Base-by-base conservation (phyloP, 805 yeast species). In the Maudiozyma bulderi region DNA sequence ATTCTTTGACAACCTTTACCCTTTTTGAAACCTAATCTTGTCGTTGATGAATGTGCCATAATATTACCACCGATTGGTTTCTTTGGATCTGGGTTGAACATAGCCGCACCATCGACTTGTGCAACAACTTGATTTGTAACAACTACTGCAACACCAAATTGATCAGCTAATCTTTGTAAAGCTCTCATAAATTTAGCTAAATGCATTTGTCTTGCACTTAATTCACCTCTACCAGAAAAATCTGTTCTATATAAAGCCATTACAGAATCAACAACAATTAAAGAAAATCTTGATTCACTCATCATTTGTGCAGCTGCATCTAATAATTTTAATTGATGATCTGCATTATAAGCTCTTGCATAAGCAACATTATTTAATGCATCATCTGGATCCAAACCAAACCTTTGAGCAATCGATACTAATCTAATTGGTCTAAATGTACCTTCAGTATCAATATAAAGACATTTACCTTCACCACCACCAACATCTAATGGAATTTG, bases 21-120 rank as follows among this genome's bases (percentile, higher is more conserved):
- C 70, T 93, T 93, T 62, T 84, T 85, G 66, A 93, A 82, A 48
- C 86, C 84, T 51, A 93, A 75, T 60, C 99, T 78, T 2, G 99
- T 93, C 6, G 98, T 91, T 2, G 97, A 89, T 15, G 95, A 82
- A 66, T 93, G 99, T 0, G 98, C 99, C 65, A 93, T 84, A 58
- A 93, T 93, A 62, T 93, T 91, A 59, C 99, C 99, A 53, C 99
- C 99, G 57, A 93, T 91, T 14, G 99, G 99, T 66, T 93, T 93
- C 67, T 93, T 93, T 13, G 98, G 97, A 66, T 93, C 99, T 1
- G 96, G 95, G 58, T 90, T 89, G 66, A 82, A 90, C 30, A 79
- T 75, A 67, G 74, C 73, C 40, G 80, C 80, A 60, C 95, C 95
- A 62, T 93, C 99, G 15, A 93, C 99, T 67, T 90, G 97, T 4